Evolutionary conservation across 2,329 filamentous ascomycete species (phyloP), one percentile per base, ranked within the genome.

Genomic region (Cercospora sp.): DNA sequence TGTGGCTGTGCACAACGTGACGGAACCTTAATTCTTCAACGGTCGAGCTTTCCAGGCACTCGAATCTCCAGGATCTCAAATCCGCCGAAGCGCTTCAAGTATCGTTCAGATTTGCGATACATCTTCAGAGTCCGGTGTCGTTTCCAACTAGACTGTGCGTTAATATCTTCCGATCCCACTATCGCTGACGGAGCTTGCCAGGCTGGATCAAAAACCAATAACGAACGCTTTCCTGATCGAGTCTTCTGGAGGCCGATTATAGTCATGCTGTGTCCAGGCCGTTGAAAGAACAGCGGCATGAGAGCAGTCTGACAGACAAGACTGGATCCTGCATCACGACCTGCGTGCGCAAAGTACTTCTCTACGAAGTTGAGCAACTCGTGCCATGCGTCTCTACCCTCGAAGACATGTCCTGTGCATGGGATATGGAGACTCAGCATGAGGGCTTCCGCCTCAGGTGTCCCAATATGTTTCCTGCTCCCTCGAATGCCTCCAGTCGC

Each of bases 391-490:
- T 88, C 82, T n/a, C 84, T 82, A 26, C 78, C 81, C 69, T 55
- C 82, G 70, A 80, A 87, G 2, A 88, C 87, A 64, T 88, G 84
- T 72, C 81, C 79, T 9, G 73, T 77, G 67, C 79, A 82, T 45
- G 81, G 74, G 65, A 97, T 91, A 3, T 85, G 82, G 8, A 94
- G 82, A 71, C 88, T 88, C 40, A 85, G 80, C 71, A 96, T 90
- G 69, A 97, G 84, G 7, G 93, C 92, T 80, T 94, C 89, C 13
- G 91, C 93, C 65, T 53, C 94, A 9, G 93, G 89, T 2, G 94
- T 97, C n/a, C 94, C 94, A 73, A 98, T 97, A 75, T 94, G 97
- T 79, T 97, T 98, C 69, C 94, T 88, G 0, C 93, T 97, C 13
- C 89, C 89, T 72, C 83, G 87, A 70, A 98, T 91, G 3, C 94